phyloP scores from a whole-genome alignment of 2,329 filamentous ascomycete genomes.

The Calonectria crousiana region DNA sequence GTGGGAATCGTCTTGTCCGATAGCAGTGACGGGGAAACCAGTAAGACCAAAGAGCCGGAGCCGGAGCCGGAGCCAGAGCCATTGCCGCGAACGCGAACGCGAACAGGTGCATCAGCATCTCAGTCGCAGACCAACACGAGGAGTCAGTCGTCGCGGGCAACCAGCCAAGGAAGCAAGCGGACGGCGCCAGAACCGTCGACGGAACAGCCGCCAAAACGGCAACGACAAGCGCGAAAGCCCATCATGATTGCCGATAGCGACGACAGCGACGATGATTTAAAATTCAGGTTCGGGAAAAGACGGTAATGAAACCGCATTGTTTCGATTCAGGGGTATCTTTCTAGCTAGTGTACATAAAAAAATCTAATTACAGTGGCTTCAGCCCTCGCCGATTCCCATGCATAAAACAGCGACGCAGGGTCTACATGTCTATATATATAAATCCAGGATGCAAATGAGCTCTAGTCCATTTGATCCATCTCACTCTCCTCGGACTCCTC shows the following conservation, averaged over 20 bases:
- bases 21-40: conserved; percentile 51
- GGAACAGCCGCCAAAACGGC: conserved; percentile 49
- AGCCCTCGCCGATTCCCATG: not conserved
- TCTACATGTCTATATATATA: conserved; percentile 10
- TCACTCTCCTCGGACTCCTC: conserved; percentile 62
- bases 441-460: not conserved
- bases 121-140: conserved; percentile 46
- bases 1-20: conserved; percentile 50
- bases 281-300: conserved; percentile 68
- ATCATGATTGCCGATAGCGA: conserved; percentile 54
- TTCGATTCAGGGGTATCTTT: conserved; percentile 47
- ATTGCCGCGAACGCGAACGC: conserved; percentile 35
- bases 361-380: conserved; percentile 19
- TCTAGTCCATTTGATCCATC: conserved; percentile 74
- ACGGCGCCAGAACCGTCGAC: conserved; percentile 46
- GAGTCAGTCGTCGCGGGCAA: conserved; percentile 45
- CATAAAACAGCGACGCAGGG: conserved; percentile 13
- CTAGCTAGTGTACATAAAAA: conserved; percentile 44
- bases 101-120: conserved; percentile 41
- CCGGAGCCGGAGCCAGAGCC: conserved; percentile 8
- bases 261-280: conserved; percentile 68
- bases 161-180: conserved; percentile 50
- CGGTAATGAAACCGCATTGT: conserved; percentile 47
- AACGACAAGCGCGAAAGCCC: conserved; percentile 50
- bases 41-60: conserved; percentile 25